Conservation (phyloP, 495 filamentous ascomycete species). For the Xylaria grammica region DNA sequence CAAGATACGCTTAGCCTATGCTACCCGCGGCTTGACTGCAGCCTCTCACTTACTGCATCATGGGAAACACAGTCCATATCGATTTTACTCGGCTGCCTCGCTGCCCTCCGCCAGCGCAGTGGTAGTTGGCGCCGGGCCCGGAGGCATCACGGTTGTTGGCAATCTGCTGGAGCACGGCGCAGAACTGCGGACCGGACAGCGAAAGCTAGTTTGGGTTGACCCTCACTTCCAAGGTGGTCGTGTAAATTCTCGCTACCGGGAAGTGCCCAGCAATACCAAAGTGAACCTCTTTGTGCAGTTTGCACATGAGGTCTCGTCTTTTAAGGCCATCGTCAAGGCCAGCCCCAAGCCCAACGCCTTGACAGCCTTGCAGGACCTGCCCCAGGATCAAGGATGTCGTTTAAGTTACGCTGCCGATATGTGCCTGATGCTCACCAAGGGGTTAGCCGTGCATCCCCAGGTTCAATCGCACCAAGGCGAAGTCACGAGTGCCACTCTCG, state of each 20-base stretch:
- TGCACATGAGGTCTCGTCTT: constrained; percentile 54
- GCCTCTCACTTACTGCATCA: neutral
- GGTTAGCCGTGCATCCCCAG: constrained; percentile 52
- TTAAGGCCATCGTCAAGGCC: constrained; percentile 52
- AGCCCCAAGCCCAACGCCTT: constrained; percentile 57
- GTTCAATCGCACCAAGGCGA: constrained; percentile 48
- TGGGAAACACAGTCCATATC: constrained; percentile 10
- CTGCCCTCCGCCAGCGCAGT: constrained; percentile 41
- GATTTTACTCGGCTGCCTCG: constrained; percentile 19
- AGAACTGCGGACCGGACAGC: constrained; percentile 34
- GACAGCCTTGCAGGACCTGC: constrained; percentile 55
- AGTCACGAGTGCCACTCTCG: constrained; percentile 49
- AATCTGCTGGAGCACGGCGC: constrained; percentile 57
- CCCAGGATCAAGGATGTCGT: constrained; percentile 59
- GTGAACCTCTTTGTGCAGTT: constrained; percentile 59
- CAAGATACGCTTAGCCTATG: constrained; percentile 9
- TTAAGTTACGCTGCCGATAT: constrained; percentile 61
- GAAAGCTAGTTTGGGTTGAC: constrained; percentile 60
- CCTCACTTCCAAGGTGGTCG: constrained; percentile 58
- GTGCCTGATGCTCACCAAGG: constrained; percentile 54
- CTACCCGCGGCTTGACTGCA: neutral
- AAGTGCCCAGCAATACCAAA: constrained; percentile 61
- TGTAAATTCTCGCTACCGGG: constrained; percentile 59
- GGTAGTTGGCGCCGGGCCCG: constrained; percentile 63
- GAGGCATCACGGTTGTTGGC: constrained; percentile 61